Conservation (phyloP, 2,329 filamentous ascomycete genomes). For the Aspergillus carbonarius region DNA sequence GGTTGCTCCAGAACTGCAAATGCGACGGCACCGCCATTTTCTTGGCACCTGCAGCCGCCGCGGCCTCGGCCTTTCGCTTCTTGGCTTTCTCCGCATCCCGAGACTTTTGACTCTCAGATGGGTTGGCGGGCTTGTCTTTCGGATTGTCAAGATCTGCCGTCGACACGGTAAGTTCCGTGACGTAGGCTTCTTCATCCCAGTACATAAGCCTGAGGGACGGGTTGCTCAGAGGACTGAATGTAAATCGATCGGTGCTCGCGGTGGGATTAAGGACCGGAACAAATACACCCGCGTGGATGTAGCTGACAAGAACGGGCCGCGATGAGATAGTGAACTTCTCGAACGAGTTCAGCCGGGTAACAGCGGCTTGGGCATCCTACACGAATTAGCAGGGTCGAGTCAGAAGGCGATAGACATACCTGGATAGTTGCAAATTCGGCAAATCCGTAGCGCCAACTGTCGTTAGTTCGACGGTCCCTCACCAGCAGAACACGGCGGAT, state of each 20-base stretch:
- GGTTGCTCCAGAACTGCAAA: constrained; percentile 70
- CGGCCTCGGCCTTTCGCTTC: constrained; percentile 48
- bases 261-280: constrained; percentile 67
- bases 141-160: constrained; percentile 45
- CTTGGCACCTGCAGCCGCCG: constrained; percentile 35
- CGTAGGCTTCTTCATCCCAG: constrained; percentile 73
- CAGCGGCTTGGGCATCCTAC: constrained; percentile 69
- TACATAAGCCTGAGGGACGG: constrained; percentile 68
- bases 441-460: constrained; percentile 79
- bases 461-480: constrained; percentile 67
- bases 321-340: constrained; percentile 77
- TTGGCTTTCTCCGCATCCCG: constrained; percentile 48
- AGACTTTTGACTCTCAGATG: constrained; percentile 25
- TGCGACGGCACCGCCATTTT: constrained; percentile 61
- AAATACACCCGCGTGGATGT: constrained; percentile 83
- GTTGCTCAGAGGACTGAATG: constrained; percentile 70
- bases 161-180: constrained; percentile 63
- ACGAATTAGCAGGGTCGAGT: constrained; percentile 4
- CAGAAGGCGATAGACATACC: constrained; percentile 27
- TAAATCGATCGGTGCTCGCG: constrained; percentile 60
- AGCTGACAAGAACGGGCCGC: constrained; percentile 67
- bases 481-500: constrained; percentile 74
- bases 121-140: constrained; percentile 21
- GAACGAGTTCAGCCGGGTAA: constrained; percentile 68
- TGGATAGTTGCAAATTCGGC: constrained; percentile 76